Percentiles rank a stretch among this genome's conserved stretches.
Conservation (phyloP, 1,139 yeast species). For the Blastobotrys arbuscula region DNA sequence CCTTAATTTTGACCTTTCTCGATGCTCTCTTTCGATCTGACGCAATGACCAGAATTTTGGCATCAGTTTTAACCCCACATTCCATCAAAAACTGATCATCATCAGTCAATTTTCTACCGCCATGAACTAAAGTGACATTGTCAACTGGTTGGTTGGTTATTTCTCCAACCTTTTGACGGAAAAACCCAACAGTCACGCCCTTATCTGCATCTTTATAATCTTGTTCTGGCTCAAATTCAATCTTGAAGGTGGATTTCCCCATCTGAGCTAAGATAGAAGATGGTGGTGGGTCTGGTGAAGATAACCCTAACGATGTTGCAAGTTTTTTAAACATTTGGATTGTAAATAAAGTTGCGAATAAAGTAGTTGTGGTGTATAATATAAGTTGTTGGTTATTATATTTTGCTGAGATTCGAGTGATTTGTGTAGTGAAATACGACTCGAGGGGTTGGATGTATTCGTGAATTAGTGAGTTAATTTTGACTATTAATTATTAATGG, state of each 20-base stretch:
- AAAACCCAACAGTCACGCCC: constrained; percentile 62
- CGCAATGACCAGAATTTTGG: constrained; percentile 29
- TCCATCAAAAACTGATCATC: constrained; percentile 29
- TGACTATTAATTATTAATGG: too few species aligned
- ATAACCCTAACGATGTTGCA: constrained; percentile 17
- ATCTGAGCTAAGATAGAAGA: constrained; percentile 22
- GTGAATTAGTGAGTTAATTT: not conserved
- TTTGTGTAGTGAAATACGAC: not conserved
- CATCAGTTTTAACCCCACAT: constrained; percentile 30
- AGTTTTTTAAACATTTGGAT: constrained; percentile 15
- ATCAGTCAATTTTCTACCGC: constrained; percentile 32
- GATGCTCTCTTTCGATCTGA: constrained; percentile 12
- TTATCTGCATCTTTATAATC: constrained; percentile 67
- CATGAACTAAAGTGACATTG: constrained; percentile 30
- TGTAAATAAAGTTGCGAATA: not conserved
- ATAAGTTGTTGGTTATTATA: not conserved
- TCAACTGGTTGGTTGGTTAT: constrained; percentile 46
- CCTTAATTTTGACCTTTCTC: constrained; percentile 13
- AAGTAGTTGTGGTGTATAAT: not conserved
- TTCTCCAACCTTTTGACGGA: constrained; percentile 40
- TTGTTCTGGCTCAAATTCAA: constrained; percentile 69
- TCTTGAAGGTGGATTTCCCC: constrained; percentile 21
- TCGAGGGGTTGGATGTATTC: not conserved
- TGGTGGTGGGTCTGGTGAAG: constrained; percentile 19
- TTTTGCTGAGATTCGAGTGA: not conserved